Conservation (phyloP, 495 filamentous ascomycete species). For the Hypoxylon rickii region DNA sequence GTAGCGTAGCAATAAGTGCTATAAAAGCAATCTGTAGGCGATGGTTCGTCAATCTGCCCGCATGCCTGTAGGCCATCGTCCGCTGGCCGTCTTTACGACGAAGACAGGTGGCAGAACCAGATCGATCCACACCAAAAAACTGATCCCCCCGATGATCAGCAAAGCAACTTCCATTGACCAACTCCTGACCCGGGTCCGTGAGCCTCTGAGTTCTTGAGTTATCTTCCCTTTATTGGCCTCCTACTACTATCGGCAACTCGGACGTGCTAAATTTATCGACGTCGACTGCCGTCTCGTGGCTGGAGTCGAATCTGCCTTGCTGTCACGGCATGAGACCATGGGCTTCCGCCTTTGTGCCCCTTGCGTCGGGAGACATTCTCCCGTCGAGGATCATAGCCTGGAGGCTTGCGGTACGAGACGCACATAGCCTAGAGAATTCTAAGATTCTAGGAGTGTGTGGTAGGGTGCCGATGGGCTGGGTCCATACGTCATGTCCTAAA, state of each 20-base stretch:
- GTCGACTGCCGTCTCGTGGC: slow-evolving; percentile 6
- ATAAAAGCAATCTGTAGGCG: slow-evolving; percentile 23
- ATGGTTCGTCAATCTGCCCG: slow-evolving; percentile 22
- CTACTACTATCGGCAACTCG: slow-evolving; percentile 8
- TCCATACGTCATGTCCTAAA: slow-evolving; percentile 32
- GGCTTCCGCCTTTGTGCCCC: slow-evolving; percentile 8
- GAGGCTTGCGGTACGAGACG: slow-evolving; percentile 10
- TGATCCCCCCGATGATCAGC: slow-evolving; percentile 8
- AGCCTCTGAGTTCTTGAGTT: slow-evolving; percentile 6
- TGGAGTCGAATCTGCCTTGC: slow-evolving; percentile 4
- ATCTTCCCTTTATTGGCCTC: slow-evolving; percentile 11
- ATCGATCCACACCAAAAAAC: slow-evolving; percentile 11
- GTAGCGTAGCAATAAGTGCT: slow-evolving; percentile 5
- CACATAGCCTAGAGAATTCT: slow-evolving; percentile 17
- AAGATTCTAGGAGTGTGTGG: slow-evolving; percentile 14
- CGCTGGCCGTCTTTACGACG: slow-evolving; percentile 7
- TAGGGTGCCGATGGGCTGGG: slow-evolving; percentile 10
- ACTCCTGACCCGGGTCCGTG: slow-evolving; percentile 9
- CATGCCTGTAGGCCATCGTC: slow-evolving; percentile 12
- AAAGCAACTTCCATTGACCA: slow-evolving; percentile 19
- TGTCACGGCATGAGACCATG: slow-evolving; percentile 14
- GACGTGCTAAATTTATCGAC: slow-evolving; percentile 10
- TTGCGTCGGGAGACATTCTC: slow-evolving; percentile 18
- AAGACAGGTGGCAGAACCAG: slow-evolving; percentile 14
- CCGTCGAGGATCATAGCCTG: slow-evolving; percentile 18